Base-by-base conservation (phyloP, 2,329 filamentous ascomycete genomes). In the Huntiella abstrusa region DNA sequence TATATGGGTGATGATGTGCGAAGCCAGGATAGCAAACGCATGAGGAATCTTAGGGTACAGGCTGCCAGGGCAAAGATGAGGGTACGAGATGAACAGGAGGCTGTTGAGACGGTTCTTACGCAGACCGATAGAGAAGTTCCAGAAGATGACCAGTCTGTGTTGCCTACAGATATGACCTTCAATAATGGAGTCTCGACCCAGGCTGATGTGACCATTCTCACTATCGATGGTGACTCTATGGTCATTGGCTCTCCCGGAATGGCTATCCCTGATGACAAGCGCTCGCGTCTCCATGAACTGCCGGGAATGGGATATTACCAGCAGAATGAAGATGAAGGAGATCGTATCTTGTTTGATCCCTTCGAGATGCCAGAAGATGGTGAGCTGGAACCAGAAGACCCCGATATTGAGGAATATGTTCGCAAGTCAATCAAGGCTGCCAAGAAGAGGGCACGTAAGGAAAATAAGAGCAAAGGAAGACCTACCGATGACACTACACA, bases 231-330 rank as follows among this genome's bases (percentile, higher is more conserved):
- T 3, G 41, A 16, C 16, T 22, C 32, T 36, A 16, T 15, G 12
- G 12, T 15, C 5, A 15, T 10, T 19, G 38, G 19, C 7, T 15
- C 13, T 12, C 22, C 40, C 4, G 40, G 40, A 3, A 42, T 42
- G 40, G 22, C 42, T 4, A 44, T 48, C n/a, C 17, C 41, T 13
- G 33, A 38, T 11, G 37, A 37, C 12, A 32, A 43, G 8, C 41
- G 33, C 2, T 10, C 69, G 43, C 62, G 69, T 32, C 69, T 66
- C 57, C 61, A 75, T 51, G 44, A 47, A n/a, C 33, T 50, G 17
- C 37, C 48, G 7, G 73, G 73, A 12, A 69, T 73, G 63, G 72
- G 71, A 7, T 76, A 75, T 56, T 77, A 75, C 54, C 67, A 75
- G 48, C 71, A 73, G 53, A 70, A 73, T 49, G 69, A 73, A 52